Conservation (phyloP, 2,329 filamentous ascomycete genomes). For the Pezicula carpinea region DNA sequence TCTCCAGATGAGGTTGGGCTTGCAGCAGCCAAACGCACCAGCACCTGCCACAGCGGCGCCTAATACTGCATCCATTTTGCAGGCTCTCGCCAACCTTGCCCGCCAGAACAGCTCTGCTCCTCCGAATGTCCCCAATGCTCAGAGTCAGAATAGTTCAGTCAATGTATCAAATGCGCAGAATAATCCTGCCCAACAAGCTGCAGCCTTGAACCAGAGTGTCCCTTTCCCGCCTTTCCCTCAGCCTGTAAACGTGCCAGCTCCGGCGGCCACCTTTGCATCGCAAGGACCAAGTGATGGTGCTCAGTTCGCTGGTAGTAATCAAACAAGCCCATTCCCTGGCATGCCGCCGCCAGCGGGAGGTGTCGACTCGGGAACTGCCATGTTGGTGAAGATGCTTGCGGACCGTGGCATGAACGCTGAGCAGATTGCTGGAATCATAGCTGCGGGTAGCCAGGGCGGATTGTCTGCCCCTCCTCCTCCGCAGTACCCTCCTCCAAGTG, state of each 20-base stretch:
- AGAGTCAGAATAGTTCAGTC: slow-evolving; percentile 28
- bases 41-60: slow-evolving; percentile 37
- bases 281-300: slow-evolving; percentile 33
- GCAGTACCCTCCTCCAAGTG: slow-evolving; percentile 19
- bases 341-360: slow-evolving; percentile 31
- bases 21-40: slow-evolving; percentile 28
- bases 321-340: slow-evolving; percentile 31
- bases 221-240: slow-evolving; percentile 39
- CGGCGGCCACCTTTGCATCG: slow-evolving; percentile 23
- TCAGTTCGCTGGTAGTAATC: slow-evolving; percentile 32
- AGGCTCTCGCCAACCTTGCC: slow-evolving; percentile 75
- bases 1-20: slow-evolving; percentile 34
- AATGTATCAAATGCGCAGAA: slow-evolving; percentile 45
- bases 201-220: slow-evolving; percentile 20
- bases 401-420: slow-evolving; percentile 74
- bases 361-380: slow-evolving; percentile 48
- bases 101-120: slow-evolving; percentile 61
- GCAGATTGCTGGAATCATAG: slow-evolving; percentile 55
- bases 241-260: slow-evolving; percentile 53
- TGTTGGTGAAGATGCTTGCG: slow-evolving; percentile 70
- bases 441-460: slow-evolving; percentile 17
- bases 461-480: slow-evolving; percentile 27
- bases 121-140: slow-evolving; percentile 17
- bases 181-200: slow-evolving; percentile 29
- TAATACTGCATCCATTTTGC: slow-evolving; percentile 65